These are phyloP conservation scores for Biscogniauxia sp. DNA, from an alignment of 2,329 filamentous ascomycete genomes.

Conservation along the genomic window DNA sequence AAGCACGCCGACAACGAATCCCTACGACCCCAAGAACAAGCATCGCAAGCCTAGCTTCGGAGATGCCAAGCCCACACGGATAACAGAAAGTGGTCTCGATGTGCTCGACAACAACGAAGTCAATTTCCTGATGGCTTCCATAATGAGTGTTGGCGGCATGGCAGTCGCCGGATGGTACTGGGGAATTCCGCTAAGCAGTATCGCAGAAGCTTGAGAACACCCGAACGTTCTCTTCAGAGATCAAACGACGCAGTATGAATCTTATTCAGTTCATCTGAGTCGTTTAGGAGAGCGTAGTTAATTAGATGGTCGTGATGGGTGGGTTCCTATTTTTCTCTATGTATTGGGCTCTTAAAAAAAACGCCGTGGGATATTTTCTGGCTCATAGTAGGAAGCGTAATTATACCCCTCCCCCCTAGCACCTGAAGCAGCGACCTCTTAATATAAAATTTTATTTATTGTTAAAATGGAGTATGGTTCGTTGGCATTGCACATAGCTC, in stretches of 20 bases:
- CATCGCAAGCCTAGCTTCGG: constrained; percentile 53
- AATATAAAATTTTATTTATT: no score
- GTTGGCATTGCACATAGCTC: no score
- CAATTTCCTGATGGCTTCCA: constrained; percentile 85
- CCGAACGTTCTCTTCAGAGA: background rate
- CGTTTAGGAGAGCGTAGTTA: no score
- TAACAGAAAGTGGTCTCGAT: constrained; percentile 66
- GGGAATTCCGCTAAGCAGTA: constrained; percentile 49
- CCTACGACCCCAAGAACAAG: constrained; percentile 50
- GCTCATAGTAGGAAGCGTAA: no score
- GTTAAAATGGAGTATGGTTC: no score
- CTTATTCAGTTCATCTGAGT: background rate
- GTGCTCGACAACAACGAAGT: constrained; percentile 93
- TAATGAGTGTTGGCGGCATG: constrained; percentile 80
- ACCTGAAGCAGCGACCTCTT: no score
- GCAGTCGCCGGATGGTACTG: constrained; percentile 59
- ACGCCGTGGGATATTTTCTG: no score
- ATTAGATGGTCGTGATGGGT: no score
- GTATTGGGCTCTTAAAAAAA: no score
- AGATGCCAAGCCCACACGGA: constrained; percentile 57
- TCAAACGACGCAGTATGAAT: background rate
- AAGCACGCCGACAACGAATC: constrained; percentile 36
- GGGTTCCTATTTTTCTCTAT: no score
- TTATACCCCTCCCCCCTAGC: no score
- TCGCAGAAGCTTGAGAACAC: constrained; percentile 32